Evolutionary conservation across 2,329 filamentous ascomycete genomes (phyloP).

Genomic region (Penicillium sp.): DNA sequence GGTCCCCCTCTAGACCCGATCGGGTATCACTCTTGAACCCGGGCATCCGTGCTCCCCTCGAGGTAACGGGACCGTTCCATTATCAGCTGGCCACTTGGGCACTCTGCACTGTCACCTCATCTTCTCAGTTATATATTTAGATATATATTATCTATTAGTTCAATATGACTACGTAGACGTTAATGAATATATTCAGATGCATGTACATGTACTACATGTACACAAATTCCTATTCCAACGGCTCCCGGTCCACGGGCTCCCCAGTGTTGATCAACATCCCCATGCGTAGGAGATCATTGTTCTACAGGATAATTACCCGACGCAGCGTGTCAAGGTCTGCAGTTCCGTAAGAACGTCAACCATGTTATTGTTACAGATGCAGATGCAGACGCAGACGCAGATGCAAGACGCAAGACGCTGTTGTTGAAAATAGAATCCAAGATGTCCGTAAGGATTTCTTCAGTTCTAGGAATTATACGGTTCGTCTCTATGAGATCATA

Average conservation of each 20-base stretch:
- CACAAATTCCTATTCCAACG: conserved; percentile 1
- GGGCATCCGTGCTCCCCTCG: neutral
- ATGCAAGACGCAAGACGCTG: neutral
- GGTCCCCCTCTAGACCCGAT: neutral
- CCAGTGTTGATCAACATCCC: conserved; percentile 15
- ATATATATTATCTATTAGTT: neutral
- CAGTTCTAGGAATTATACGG: too few species aligned
- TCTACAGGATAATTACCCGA: conserved; percentile 8
- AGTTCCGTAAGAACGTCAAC: conserved; percentile 8
- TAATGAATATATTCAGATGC: neutral
- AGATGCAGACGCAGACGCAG: neutral
- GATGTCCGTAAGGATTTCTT: neutral
- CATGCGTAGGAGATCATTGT: conserved; percentile 6
- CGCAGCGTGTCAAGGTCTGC: neutral
- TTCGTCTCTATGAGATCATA: neutral
- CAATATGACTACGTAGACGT: too few species aligned
- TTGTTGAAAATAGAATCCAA: neutral
- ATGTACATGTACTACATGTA: neutral
- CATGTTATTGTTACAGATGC: conserved; percentile 11
- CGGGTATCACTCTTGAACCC: conserved; percentile 3
- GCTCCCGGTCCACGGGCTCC: neutral
- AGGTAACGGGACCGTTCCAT: conserved; percentile 1
- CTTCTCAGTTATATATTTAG: neutral
- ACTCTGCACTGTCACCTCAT: conserved; percentile 37
- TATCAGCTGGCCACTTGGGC: neutral